phyloP scores from a whole-genome alignment of 2,329 filamentous ascomycete species.

The Colletotrichum orbiculare region DNA sequence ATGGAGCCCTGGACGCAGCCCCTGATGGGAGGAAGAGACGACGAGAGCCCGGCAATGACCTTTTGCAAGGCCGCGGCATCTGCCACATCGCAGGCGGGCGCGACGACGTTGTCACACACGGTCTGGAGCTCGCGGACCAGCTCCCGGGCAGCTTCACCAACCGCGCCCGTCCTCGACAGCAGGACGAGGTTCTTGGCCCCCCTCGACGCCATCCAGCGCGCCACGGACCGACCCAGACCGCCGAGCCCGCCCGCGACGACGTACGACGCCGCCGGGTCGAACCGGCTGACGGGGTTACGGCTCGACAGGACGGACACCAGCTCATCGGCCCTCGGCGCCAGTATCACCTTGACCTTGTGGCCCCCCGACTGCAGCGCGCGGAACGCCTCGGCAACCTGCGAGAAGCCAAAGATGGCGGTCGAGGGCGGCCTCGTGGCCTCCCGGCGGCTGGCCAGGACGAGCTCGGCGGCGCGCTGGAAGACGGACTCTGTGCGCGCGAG shows the following conservation, averaged over 20 bases:
- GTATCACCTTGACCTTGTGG: neutral
- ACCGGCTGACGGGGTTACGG: neutral
- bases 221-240: constrained; percentile 40
- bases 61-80: constrained; percentile 16
- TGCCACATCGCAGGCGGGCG: constrained; percentile 38
- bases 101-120: constrained; percentile 19
- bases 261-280: constrained; percentile 34
- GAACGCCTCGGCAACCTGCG: constrained; percentile 36
- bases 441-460: constrained; percentile 51
- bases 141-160: constrained; percentile 32
- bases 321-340: constrained; percentile 19
- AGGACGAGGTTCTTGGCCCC: constrained; percentile 45
- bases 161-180: constrained; percentile 42
- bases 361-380: constrained; percentile 34
- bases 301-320: constrained; percentile 13
- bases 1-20: constrained; percentile 37
- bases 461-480: constrained; percentile 37
- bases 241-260: constrained; percentile 40
- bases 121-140: constrained; percentile 37
- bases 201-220: constrained; percentile 41
- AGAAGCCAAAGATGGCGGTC: constrained; percentile 2
- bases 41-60: neutral
- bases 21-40: constrained; percentile 31
- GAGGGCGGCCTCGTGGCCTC: constrained; percentile 30
- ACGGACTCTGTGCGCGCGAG: neutral